These are phyloP conservation scores for Fragaria iinumae DNA, from an alignment of 306 rosid genomes.

Conservation along the genomic window DNA sequence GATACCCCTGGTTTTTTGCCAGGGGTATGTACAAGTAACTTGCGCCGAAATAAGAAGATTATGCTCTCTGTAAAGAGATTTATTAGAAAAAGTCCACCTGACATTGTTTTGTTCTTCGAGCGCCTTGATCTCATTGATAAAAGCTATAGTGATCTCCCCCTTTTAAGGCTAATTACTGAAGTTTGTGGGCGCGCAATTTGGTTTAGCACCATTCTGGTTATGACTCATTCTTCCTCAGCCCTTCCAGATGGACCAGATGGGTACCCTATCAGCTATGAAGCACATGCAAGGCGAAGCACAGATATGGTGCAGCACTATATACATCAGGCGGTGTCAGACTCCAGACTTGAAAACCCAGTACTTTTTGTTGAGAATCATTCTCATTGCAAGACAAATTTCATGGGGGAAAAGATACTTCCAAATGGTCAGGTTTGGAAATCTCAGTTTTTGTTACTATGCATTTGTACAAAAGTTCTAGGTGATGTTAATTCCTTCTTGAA, in stretches of 20 bases:
- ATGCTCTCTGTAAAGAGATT: constrained; percentile 73
- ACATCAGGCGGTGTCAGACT: constrained; percentile 78
- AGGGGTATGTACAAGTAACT: constrained; percentile 42
- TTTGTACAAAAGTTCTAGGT: constrained; percentile 78
- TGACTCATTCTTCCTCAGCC: constrained; percentile 86
- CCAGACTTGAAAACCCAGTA: constrained; percentile 80
- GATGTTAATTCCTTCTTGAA: constrained; percentile 76
- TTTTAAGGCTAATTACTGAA: constrained; percentile 73
- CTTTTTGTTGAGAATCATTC: constrained; percentile 95
- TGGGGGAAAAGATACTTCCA: constrained; percentile 91
- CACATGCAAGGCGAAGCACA: constrained; percentile 55
- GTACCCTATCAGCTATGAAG: constrained; percentile 59
- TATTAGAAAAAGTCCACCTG: constrained; percentile 84
- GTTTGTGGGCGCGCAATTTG: constrained; percentile 85
- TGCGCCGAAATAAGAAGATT: constrained; percentile 77
- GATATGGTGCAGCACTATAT: constrained; percentile 67
- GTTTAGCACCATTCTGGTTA: constrained; percentile 87
- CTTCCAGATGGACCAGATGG: constrained; percentile 83
- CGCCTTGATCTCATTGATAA: constrained; percentile 69
- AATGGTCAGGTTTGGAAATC: constrained; percentile 96
- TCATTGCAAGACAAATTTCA: constrained; percentile 58
- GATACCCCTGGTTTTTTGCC: constrained; percentile 95
- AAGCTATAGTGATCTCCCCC: constrained; percentile 48
- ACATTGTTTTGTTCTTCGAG: constrained; percentile 82
- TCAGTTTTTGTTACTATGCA: constrained; percentile 69